A percentile compares a stretch with the other conserved stretches of the same genome.
These are phyloP conservation scores for Euphorbia corollata DNA, from an alignment of 441 rosid species.

Conservation along the genomic window DNA sequence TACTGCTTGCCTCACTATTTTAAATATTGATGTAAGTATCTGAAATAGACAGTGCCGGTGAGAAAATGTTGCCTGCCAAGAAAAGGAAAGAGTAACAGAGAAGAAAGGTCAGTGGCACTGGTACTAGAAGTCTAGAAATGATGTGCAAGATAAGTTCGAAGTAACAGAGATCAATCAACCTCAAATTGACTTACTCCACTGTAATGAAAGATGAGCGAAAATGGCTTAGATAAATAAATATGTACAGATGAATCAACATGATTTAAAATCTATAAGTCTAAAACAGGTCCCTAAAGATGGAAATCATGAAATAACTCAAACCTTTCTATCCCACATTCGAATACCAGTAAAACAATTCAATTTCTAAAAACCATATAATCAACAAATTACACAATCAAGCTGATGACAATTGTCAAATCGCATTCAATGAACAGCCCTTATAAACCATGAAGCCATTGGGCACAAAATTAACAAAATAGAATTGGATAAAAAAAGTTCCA, in stretches of 20 bases:
- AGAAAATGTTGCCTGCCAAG: neutral
- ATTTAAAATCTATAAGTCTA: neutral
- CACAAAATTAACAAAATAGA: neutral
- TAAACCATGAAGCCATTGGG: neutral
- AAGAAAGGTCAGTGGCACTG: conserved; percentile 3
- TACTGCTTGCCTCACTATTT: no score
- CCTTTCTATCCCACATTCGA: neutral
- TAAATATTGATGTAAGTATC: no score
- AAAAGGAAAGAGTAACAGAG: no score
- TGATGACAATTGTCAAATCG: neutral
- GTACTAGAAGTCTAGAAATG: neutral
- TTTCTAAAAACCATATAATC: neutral
- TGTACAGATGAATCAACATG: neutral
- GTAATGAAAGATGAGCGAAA: neutral
- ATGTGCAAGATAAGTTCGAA: no score
- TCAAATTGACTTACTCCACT: neutral
- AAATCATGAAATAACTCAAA: neutral
- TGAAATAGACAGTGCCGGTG: no score
- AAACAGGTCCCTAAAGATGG: neutral
- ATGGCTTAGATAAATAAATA: no score
- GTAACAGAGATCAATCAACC: neutral
- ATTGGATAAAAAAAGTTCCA: neutral
- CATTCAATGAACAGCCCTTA: no score
- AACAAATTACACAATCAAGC: neutral
- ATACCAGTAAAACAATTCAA: neutral